Base-by-base conservation (phyloP, 176 grass and related monocot genomes). In the Pontederia paniculata region DNA sequence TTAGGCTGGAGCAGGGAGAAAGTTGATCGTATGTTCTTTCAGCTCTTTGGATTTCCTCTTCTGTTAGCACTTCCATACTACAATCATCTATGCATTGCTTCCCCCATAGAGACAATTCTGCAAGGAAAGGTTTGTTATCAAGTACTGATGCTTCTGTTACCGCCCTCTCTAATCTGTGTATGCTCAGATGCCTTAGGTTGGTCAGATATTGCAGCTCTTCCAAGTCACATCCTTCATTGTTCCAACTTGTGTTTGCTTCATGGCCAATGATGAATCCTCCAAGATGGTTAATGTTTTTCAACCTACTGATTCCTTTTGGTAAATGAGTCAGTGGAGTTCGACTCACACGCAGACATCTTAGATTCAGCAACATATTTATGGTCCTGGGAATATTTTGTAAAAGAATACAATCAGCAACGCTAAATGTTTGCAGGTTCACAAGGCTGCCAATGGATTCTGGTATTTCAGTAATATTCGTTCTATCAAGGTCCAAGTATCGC, bases 401-500 rank as follows among this genome's bases (percentile, higher is more conserved):
- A 8, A 20, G 74, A 60, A 70, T 68, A 68, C 86, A 89, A 49
- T 59, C 68, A 60, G 74, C 12, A 20, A 96, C 71, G 55, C 64
- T 81, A 55, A 96, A 78, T 22, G 74, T 89, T 65, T 89, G 82
- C 52, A 96, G 67, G 42, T 96, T 89, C 28, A 75, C 57, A 9
- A 96, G 82, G 68, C 65, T 76, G 4, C 85, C 77, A 22, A 96
- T 83, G 25, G 77, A 96, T 42, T 74, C 71, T 17, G 91, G 82
- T 70, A 96, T 17, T 48, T 81, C 74, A 42, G 48, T 67, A 60
- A 90, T 69, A 9, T 76, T 74, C 42, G 91, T 84, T 65, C 61
- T 59, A 28, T 90, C 82, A 76, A 96, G 79, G 75, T 74, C 75
- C 31, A 96, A 74, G 71, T 84, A 84, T 49, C 91, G 89, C 68